Base-by-base conservation (phyloP, 2,329 filamentous ascomycete genomes). In the Colletotrichum cuscutae region DNA sequence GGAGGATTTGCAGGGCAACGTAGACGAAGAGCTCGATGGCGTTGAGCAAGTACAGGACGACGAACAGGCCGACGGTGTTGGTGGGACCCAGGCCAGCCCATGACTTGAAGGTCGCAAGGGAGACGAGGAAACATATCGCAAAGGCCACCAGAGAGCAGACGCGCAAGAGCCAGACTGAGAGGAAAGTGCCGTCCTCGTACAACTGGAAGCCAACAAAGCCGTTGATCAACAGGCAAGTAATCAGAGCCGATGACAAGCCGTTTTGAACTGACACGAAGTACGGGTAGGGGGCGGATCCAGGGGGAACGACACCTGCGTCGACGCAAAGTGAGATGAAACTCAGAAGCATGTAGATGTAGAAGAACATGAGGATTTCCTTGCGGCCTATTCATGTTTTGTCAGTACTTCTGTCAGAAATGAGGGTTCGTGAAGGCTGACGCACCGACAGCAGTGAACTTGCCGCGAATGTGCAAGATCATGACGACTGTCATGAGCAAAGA, bases 361-460 rank as follows among this genome's bases (percentile, higher is more conserved):
- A 99, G 88, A 99, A 98, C 61, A 93, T 94, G 63, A 94, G 93
- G 75, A 92, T 91, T 82, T 92, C 90, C 80, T 90, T 90, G 71
- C 90, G 90, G 72, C 91, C 88, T 89, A 76, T 72, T 72, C 19
- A 3, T 12, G 24, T 6, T 19, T 60, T 26, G 11, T 64, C 24
- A 64, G 28, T 59, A 6, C 22, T 22, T 8, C 13, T 6, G 13
- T 7, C 37, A 12, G 5, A n/a, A 58, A 11, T 7, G 19, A 19
- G 28, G 22, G 15, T 30, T 66, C 4, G 24, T 30, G 15, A 26
- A 24, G 24, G 56, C 28, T 24, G 37, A 84, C 93, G 72, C 89
- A 96, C 94, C 96, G 78, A 99, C 97, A 79, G 97, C 97, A 26
- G 97, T 99, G 83, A 99, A 99, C 85, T 99, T 99, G 78, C 94